These are phyloP conservation scores for Sporodiniella umbellata DNA, from an alignment of 371 early-diverging fungal species.

Conservation along the genomic window DNA sequence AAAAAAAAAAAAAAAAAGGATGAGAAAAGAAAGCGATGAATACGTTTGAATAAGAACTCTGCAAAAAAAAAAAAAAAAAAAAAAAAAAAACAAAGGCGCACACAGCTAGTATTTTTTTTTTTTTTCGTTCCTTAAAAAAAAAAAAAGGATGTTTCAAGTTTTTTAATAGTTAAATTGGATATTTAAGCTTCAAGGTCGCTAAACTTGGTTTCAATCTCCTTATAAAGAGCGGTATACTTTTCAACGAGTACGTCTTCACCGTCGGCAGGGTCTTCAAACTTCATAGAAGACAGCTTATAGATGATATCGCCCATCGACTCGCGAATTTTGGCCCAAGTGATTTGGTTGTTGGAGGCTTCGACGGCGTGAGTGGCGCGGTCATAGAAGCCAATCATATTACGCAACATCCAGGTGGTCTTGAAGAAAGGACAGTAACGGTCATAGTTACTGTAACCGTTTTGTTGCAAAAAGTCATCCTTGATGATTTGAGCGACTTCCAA, in stretches of 20 bases:
- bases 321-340: constrained; percentile 96
- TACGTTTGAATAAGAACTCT: constrained; percentile 1
- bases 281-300: constrained; percentile 98
- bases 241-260: constrained; percentile 85
- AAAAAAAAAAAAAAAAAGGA: not conserved
- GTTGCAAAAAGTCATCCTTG: constrained; percentile 99
- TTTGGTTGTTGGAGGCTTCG: constrained; percentile 83
- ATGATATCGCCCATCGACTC: constrained; percentile 92
- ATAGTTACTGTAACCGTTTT: constrained; percentile 99
- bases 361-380: constrained; percentile 92
- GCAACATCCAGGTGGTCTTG: constrained; percentile 97
- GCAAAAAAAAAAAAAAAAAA: not conserved
- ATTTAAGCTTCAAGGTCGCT: constrained; percentile 48
- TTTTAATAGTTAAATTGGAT: not conserved
- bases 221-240: constrained; percentile 81
- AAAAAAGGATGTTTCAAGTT: constrained; percentile 3
- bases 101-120: not conserved
- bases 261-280: constrained; percentile 98
- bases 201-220: constrained; percentile 97
- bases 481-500: constrained; percentile 98
- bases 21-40: not conserved
- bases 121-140: constrained; percentile 3
- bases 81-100: not conserved
- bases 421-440: constrained; percentile 99
- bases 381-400: constrained; percentile 98